Evolutionary conservation across 2,329 filamentous ascomycete genomes (phyloP), one percentile per base, ranked within the genome.

Genomic region (Endoconidiophora laricicola): DNA sequence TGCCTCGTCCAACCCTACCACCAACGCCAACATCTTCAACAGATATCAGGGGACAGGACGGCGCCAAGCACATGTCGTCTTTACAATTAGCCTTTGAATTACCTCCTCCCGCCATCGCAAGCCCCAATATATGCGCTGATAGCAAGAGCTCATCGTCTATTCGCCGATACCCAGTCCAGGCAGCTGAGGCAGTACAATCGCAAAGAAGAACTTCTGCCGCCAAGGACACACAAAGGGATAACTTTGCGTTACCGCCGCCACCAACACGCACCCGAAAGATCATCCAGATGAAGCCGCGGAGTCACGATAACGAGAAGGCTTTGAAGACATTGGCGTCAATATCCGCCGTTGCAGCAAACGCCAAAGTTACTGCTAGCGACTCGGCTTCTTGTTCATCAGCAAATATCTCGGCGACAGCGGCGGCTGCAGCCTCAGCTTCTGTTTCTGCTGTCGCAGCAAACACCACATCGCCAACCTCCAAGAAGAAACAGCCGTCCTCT

Each of bases 231-330:
- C 36, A 37, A 22, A 80, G 78, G 56, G 74, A 79, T 57, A 69
- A 74, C 44, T 93, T 94, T 62, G 75, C 83, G 7, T 74, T 98
- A 14, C 91, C 91, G 18, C 91, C 91, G 7, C 91, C 90, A 14
- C 91, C 91, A 0, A 94, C 88, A 2, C 74, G 90, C 55, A 85
- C 86, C 40, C 81, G 90, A 59, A 96, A 93, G 68, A 96, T 98
- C 62, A 96, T 96, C 52, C 90, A 96, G 66, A 94, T 96, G 88
- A 94, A 94, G 65, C 90, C 76, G 16, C 66, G 69, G 23, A 58
- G 64, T 26, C 67, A 76, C 56, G 60, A 69, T 53, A 60, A 66
- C 49, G 56, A 61, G 36, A 20, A 57, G 60, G 40, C 53, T 3
- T 38, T 36, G 29, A 36, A 23, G 12, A 12, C 29, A 3, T 33